Conservation (phyloP, 2,329 filamentous ascomycete genomes). For the Penicillium glabrum region DNA sequence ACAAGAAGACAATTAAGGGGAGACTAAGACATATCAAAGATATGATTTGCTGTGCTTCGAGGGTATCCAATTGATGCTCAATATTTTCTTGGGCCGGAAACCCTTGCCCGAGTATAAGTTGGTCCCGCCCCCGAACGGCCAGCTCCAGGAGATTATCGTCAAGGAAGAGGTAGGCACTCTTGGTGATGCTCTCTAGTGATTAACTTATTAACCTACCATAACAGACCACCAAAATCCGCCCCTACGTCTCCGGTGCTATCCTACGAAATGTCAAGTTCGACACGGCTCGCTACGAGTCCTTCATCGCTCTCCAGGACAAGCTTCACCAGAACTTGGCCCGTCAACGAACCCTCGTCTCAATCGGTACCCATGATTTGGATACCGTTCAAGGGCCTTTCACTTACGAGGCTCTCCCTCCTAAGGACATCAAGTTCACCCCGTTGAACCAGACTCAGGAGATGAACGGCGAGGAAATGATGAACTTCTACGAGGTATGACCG, state of each 20-base stretch:
- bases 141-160: slow-evolving; percentile 79
- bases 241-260: slow-evolving; percentile 85
- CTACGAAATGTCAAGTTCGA: slow-evolving; percentile 90
- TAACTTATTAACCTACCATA: slow-evolving; percentile 1
- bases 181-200: not conserved
- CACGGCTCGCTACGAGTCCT: slow-evolving; percentile 88
- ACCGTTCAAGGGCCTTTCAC: slow-evolving; percentile 93
- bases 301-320: slow-evolving; percentile 97
- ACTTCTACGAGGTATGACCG: slow-evolving; percentile 70
- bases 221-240: slow-evolving; percentile 74
- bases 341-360: slow-evolving; percentile 90
- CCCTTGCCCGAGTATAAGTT: slow-evolving; percentile 77
- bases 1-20: not conserved
- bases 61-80: slow-evolving; percentile 91
- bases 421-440: slow-evolving; percentile 86
- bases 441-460: slow-evolving; percentile 90
- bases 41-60: slow-evolving; percentile 97
- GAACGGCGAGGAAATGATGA: slow-evolving; percentile 85
- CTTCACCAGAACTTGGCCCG: slow-evolving; percentile 93
- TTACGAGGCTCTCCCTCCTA: slow-evolving; percentile 89
- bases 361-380: slow-evolving; percentile 95
- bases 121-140: slow-evolving; percentile 67
- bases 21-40: slow-evolving; percentile 37
- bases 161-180: slow-evolving; percentile 57
- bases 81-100: slow-evolving; percentile 82